Evolutionary conservation across 768 basidiomycete species (phyloP).

Genomic region (Leccinellum luteum): DNA sequence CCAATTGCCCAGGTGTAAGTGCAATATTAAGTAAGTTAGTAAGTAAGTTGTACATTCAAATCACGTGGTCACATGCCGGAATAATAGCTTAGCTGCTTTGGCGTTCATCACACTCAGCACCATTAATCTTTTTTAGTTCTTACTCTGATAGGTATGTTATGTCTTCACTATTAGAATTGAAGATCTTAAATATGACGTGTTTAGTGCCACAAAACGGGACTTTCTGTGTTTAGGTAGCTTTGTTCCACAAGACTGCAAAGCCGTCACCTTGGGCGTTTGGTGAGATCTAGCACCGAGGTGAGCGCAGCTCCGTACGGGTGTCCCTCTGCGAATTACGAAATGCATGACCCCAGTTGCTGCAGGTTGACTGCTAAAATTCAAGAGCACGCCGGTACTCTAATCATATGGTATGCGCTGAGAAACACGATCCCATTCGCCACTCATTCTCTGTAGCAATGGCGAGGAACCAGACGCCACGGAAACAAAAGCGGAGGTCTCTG

Average conservation of each 20-base stretch:
- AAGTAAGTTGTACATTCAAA: no score
- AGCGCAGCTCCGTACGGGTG: background rate
- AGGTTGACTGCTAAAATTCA: background rate
- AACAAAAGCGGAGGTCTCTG: conserved; percentile 24
- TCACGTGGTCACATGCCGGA: conserved; percentile 3
- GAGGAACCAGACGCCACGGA: conserved; percentile 20
- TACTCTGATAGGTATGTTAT: background rate
- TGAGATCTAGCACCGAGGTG: conserved; percentile 3
- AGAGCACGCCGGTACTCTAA: background rate
- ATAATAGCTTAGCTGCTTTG: no score
- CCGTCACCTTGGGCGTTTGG: background rate
- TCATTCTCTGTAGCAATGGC: conserved; percentile 10
- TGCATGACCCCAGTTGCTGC: background rate
- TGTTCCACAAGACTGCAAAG: background rate
- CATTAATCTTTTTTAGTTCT: background rate
- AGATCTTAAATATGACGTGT: background rate
- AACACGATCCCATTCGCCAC: background rate
- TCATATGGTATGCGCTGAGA: conserved; percentile 3
- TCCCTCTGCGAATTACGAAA: background rate
- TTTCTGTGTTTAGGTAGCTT: conserved; percentile 34
- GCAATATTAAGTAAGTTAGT: no score
- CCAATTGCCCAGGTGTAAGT: no score
- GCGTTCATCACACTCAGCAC: no score
- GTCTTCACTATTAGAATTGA: background rate
- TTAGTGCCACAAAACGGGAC: background rate